Evolutionary conservation across 2,329 filamentous ascomycete genomes (phyloP).

Genomic region (Ilyonectria sp.): DNA sequence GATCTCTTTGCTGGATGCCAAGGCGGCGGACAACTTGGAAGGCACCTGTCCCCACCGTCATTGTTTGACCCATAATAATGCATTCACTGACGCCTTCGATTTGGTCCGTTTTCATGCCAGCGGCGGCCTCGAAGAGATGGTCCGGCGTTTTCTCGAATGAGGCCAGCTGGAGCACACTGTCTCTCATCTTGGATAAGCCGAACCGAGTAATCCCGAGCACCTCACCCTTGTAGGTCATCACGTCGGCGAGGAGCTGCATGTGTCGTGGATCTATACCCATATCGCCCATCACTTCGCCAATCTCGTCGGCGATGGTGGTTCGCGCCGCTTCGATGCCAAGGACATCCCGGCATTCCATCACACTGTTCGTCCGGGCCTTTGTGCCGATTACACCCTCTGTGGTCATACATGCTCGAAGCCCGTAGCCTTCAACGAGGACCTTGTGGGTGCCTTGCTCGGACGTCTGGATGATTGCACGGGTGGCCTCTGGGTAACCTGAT

Average conservation of each 20-base stretch:
- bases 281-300: conserved; percentile 88
- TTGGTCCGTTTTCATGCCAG: conserved; percentile 89
- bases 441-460: conserved; percentile 77
- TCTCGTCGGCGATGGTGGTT: conserved; percentile 90
- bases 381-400: conserved; percentile 91
- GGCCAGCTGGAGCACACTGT: conserved; percentile 92
- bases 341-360: conserved; percentile 90
- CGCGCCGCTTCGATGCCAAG: conserved; percentile 96
- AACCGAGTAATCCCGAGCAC: conserved; percentile 97
- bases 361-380: conserved; percentile 82
- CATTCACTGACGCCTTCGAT: conserved; percentile 97
- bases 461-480: conserved; percentile 90
- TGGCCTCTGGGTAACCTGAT: conserved; percentile 88
- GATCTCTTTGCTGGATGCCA: conserved; percentile 73
- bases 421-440: conserved; percentile 95
- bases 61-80: conserved; percentile 98
- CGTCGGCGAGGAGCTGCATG: conserved; percentile 96
- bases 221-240: conserved; percentile 99
- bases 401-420: conserved; percentile 89
- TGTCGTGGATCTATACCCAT: conserved; percentile 98
- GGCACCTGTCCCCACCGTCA: conserved; percentile 90
- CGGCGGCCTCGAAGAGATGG: conserved; percentile 95
- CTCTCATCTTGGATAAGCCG: conserved; percentile 95
- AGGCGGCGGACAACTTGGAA: conserved; percentile 90
- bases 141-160: conserved; percentile 99